Evolutionary conservation across 495 filamentous ascomycete species (phyloP), one percentile per base, ranked within the genome.

Genomic region (Hypoxylon fragiforme): DNA sequence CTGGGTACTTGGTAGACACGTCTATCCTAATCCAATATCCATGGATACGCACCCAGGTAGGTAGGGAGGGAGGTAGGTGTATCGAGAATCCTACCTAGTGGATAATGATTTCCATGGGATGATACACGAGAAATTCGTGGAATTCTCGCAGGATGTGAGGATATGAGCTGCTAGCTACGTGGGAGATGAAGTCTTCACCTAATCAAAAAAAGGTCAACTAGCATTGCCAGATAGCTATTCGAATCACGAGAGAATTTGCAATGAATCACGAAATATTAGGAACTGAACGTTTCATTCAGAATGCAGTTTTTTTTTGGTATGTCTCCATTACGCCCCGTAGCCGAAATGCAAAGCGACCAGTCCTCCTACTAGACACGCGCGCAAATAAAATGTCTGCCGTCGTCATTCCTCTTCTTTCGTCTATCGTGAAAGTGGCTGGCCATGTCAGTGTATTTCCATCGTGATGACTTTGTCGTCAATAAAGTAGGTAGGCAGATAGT

Each of bases 311-410:
- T n/a, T 61, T 63, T 67, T 67, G 62, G 57, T 65, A 66, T 69
- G 60, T 69, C 63, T 63, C 66, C 68, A 54, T 65, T 67, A 65
- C 62, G 61, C 62, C 62, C 68, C 66, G 45, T 60, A 67, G 60
- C 66, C 66, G 64, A 71, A 71, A 71, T 71, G 66, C 68, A 71
- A 67, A 67, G 62, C 50, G 55, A 65, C 63, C 67, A 64, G 55
- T 65, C 65, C 66, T 62, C 55, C 67, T 54, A 57, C 64, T 60
- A 56, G 52, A 60, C 59, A 50, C 26, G 37, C 54, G 13, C 4
- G 9, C 2, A 37, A 39, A 38, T 49, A 41, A 50, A 39, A 46
- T 63, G 52, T 44, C 50, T 45, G 43, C 37, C 35, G 55, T 34
- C 38, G 47, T 40, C 12, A 15, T 16, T 31, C 7, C 31, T 28